phyloP scores from a whole-genome alignment of 179 eudicot species.

The Silene coronaria region DNA sequence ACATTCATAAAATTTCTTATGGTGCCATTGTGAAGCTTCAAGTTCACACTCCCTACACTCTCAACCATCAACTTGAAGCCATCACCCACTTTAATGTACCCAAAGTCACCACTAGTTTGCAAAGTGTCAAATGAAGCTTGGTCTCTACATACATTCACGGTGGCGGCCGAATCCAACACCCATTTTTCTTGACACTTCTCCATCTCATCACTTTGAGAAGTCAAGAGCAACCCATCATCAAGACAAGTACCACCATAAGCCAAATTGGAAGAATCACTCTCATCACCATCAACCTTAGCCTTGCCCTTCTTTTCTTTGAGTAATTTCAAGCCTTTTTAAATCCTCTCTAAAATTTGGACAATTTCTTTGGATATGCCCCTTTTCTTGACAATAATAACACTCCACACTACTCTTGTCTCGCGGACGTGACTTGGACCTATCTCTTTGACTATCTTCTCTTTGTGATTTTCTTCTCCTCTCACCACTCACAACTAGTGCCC shows the following conservation, averaged over 20 bases:
- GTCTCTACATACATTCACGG: neutral
- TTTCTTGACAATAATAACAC: too few species aligned
- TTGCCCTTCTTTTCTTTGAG: neutral
- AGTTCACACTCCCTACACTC: too few species aligned
- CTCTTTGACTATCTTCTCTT: neutral
- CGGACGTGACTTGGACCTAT: too few species aligned
- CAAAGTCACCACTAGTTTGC: neutral
- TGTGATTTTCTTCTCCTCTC: constrained; percentile 2
- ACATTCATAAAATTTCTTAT: too few species aligned
- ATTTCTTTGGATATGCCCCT: neutral
- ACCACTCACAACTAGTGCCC: neutral
- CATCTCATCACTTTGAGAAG: too few species aligned
- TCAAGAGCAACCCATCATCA: too few species aligned
- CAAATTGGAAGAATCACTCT: neutral
- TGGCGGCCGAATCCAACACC: neutral
- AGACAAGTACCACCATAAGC: too few species aligned
- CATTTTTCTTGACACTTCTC: neutral
- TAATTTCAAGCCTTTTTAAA: neutral
- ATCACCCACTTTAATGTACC: too few species aligned
- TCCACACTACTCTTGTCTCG: too few species aligned
- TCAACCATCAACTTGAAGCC: too few species aligned
- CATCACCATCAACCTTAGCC: neutral
- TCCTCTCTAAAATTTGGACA: neutral
- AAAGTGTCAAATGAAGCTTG: neutral
- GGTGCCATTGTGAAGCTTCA: too few species aligned